phyloP scores from a whole-genome alignment of 805 yeast species.

The Kuraishia floccosa region DNA sequence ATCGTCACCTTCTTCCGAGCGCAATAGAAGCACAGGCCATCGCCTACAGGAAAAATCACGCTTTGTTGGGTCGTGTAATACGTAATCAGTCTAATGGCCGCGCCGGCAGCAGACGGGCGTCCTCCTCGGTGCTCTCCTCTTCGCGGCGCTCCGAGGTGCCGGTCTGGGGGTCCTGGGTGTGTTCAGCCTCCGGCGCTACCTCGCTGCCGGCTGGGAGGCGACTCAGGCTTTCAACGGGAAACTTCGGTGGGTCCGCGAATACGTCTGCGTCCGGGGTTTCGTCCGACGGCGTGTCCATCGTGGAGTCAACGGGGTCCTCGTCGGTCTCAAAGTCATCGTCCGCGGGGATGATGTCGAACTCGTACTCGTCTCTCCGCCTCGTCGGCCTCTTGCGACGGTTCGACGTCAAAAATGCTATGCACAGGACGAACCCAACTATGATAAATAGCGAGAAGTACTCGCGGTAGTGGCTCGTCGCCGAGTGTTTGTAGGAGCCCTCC shows the following conservation, averaged over 20 bases:
- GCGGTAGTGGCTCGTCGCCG: slow-evolving; percentile 32
- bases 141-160: no score
- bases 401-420: slow-evolving; percentile 29
- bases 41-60: no score
- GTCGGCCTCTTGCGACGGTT: slow-evolving; percentile 24
- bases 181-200: not conserved
- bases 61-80: no score
- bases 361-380: slow-evolving; percentile 60
- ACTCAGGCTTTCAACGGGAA: slow-evolving; percentile 8
- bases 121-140: slow-evolving; percentile 26
- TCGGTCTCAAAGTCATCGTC: slow-evolving; percentile 27
- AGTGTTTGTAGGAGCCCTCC: slow-evolving; percentile 16
- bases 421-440: slow-evolving; percentile 42
- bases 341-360: slow-evolving; percentile 68
- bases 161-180: not conserved
- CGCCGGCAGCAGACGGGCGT: no score
- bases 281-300: slow-evolving; percentile 9
- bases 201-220: slow-evolving; percentile 10
- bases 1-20: no score
- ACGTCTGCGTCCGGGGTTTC: slow-evolving; percentile 3
- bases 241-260: not conserved
- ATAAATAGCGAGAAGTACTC: slow-evolving; percentile 53
- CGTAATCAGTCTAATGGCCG: no score
- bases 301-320: slow-evolving; percentile 24
- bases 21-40: no score